These are phyloP conservation scores for sorghum (Sorghum bicolor) DNA, from an alignment of 176 grass and related monocot genomes.

Conservation along the genomic window DNA sequence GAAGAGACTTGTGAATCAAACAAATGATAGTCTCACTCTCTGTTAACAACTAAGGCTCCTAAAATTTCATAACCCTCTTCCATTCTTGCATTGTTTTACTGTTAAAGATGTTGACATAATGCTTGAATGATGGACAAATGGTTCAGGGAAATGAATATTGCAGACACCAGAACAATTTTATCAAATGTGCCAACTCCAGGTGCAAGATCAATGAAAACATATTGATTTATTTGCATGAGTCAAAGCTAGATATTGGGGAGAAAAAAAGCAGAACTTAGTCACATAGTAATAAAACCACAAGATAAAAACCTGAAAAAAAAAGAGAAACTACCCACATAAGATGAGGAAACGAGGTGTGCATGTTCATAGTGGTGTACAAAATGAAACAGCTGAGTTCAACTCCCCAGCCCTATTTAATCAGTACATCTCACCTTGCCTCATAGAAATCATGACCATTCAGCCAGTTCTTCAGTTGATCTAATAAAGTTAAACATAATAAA, in stretches of 20 bases:
- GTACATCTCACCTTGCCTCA: not conserved
- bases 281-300: not conserved
- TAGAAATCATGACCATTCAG: not conserved
- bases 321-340: not conserved
- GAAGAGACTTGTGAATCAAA: not conserved
- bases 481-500: not conserved
- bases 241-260: not conserved
- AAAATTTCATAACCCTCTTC: not conserved
- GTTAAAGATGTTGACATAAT: no score
- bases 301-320: not conserved
- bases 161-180: not conserved
- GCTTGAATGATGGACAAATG: not conserved
- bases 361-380: not conserved
- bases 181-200: slow-evolving; percentile 12
- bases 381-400: not conserved
- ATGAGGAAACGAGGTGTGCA: not conserved
- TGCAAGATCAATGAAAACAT: not conserved
- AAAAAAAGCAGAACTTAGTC: not conserved
- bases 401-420: not conserved
- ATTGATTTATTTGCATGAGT: not conserved
- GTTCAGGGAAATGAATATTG: not conserved
- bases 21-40: not conserved
- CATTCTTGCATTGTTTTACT: no score
- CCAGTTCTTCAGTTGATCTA: not conserved
- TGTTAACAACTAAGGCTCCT: not conserved